phyloP scores from a whole-genome alignment of 1,139 yeast species.

The Pichia sp. region DNA sequence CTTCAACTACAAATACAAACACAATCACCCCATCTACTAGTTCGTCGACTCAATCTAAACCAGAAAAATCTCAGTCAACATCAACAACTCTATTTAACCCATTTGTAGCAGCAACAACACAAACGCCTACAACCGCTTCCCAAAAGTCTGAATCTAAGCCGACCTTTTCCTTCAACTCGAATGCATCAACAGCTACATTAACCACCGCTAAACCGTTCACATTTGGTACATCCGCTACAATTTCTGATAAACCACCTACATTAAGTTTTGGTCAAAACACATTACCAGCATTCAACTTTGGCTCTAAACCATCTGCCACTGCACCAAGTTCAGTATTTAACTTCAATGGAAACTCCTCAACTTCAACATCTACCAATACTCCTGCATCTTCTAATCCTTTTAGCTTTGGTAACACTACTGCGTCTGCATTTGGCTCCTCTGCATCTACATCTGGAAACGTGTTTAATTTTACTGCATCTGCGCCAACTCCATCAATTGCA shows the following conservation, averaged over 20 bases:
- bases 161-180: too few species aligned
- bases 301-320: neutral
- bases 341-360: neutral
- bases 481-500: slow-evolving; percentile 14
- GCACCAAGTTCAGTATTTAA: neutral
- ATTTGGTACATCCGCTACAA: neutral
- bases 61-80: too few species aligned
- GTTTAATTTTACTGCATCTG: slow-evolving; percentile 24
- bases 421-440: slow-evolving; percentile 5
- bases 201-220: neutral
- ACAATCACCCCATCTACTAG: too few species aligned
- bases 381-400: slow-evolving; percentile 18
- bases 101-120: neutral
- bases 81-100: too few species aligned
- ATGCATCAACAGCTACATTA: neutral
- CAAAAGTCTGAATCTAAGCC: too few species aligned
- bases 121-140: too few species aligned
- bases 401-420: slow-evolving; percentile 26
- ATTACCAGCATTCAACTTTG: slow-evolving; percentile 2
- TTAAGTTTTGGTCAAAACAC: neutral
- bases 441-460: slow-evolving; percentile 7
- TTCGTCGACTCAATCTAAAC: slow-evolving; percentile 6
- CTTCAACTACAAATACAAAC: too few species aligned
- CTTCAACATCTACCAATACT: slow-evolving; percentile 18
- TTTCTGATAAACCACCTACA: neutral